Base-by-base conservation (phyloP, 352 stramenopile genomes). In the Phytopythium montanum region DNA sequence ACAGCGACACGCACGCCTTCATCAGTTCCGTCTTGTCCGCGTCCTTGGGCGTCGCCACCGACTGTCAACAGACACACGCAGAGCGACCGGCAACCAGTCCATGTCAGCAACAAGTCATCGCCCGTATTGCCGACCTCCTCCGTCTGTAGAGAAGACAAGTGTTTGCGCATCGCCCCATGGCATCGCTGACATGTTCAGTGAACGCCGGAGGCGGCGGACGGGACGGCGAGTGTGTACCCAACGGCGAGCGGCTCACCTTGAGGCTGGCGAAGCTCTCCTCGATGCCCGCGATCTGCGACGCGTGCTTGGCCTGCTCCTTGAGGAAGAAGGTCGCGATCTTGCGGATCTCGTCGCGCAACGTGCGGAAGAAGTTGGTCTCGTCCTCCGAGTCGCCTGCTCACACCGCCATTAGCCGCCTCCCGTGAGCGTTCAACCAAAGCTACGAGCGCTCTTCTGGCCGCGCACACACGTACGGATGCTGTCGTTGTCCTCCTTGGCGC, bases 331-430 rank as follows among this genome's bases (percentile, higher is more conserved):
- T 81, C 29, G 80, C 74, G 26, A 95, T 93, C 57, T 92, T 92
- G 54, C 89, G 88, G 66, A 95, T 93, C 66, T 95, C 80, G 23
- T 75, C 73, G 34, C 86, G 82, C 64, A 95, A 60, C 38, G 86
- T 94, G 54, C 82, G 82, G 60, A 95, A 95, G 57, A 95, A 95
- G 49, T 95, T 94, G 71, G 86, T 87, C 60, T 95, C 86, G 54
- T 95, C 84, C 54, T 84, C 72, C 49, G 84, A 94, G 55, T 89
- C 74, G 51, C 86, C 85, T 94, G 59, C 18, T 38, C 21, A 1
- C 36, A 49, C 5, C 19, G 5, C 41, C 1, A 9, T 48, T 8
- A 18, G 19, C 26, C 41, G 7, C 12, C 26, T 26, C 9, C 16
- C 14, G 8, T 18, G 3, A n/a, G n/a, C n/a, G n/a, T n/a, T n/a